Conservation (phyloP, 2,329 filamentous ascomycete genomes). For the Xylariaceae sp. region DNA sequence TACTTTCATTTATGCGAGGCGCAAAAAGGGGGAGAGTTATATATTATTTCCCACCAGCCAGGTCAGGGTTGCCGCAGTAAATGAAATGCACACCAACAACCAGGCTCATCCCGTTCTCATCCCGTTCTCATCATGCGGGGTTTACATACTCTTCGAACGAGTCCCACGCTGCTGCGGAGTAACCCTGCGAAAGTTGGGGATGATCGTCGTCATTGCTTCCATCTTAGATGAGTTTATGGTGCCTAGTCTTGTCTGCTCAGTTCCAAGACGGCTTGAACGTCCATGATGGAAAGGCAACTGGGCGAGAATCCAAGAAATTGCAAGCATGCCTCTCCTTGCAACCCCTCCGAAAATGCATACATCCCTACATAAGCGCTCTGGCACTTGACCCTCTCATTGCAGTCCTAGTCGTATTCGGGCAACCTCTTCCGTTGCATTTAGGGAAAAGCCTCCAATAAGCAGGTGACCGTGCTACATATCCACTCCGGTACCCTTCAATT, state of each 20-base stretch:
- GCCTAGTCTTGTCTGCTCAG: background rate
- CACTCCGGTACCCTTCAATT: constrained; percentile 23
- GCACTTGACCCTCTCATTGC: constrained; percentile 6
- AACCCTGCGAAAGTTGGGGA: constrained; percentile 33
- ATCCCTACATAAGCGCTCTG: constrained; percentile 10
- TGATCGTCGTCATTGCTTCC: constrained; percentile 14
- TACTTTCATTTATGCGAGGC: constrained; percentile 11
- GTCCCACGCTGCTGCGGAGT: constrained; percentile 33
- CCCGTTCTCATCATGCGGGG: constrained; percentile 21
- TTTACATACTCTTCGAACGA: constrained; percentile 8
- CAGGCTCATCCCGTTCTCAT: constrained; percentile 8
- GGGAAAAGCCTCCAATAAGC: constrained; percentile 37
- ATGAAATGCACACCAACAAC: constrained; percentile 22
- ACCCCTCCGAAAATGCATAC: background rate
- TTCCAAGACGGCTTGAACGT: background rate
- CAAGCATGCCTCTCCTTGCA: background rate
- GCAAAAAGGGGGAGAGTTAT: background rate
- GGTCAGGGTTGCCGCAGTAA: constrained; percentile 27
- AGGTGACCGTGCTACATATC: constrained; percentile 7
- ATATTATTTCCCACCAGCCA: constrained; percentile 29
- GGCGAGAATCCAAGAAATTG: background rate
- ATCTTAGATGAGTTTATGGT: constrained; percentile 1
- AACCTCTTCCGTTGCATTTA: constrained; percentile 34
- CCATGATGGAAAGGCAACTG: background rate
- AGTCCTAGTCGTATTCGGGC: constrained; percentile 33